Conservation (phyloP, 108 stramenopile species). For the Halocafeteria seosinensis region DNA sequence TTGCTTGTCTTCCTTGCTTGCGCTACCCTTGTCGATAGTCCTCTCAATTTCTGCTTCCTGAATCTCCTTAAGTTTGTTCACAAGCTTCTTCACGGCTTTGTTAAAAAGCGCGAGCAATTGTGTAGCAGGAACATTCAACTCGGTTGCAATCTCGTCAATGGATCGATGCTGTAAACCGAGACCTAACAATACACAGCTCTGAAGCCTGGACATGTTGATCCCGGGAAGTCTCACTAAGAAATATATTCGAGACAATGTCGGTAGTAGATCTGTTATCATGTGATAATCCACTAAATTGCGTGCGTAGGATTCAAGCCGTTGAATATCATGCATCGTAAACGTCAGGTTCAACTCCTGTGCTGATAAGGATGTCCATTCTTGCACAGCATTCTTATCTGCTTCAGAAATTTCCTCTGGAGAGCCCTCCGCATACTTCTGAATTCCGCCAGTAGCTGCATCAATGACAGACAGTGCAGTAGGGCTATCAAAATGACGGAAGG, state of each 20-base stretch:
- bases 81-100: slow-evolving; percentile 73
- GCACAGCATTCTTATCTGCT: slow-evolving; percentile 27
- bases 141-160: slow-evolving; percentile 53
- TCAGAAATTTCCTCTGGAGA: slow-evolving; percentile 20
- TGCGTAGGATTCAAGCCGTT: slow-evolving; percentile 82
- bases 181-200: slow-evolving; percentile 65
- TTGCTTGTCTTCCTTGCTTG: too few species aligned
- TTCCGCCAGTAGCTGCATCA: slow-evolving; percentile 3
- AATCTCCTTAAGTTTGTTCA: slow-evolving; percentile 1
- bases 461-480: slow-evolving; percentile 54
- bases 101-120: slow-evolving; percentile 89
- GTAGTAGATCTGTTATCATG: slow-evolving; percentile 79
- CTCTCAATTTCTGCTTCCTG: not conserved
- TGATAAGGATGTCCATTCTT: slow-evolving; percentile 26
- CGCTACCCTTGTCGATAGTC: not conserved
- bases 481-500: slow-evolving; percentile 64
- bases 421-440: not conserved
- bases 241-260: slow-evolving; percentile 61
- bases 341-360: slow-evolving; percentile 57
- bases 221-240: slow-evolving; percentile 50
- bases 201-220: slow-evolving; percentile 45
- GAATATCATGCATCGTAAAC: slow-evolving; percentile 78
- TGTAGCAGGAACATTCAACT: slow-evolving; percentile 62
- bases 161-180: slow-evolving; percentile 62
- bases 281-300: slow-evolving; percentile 95